Evolutionary conservation across 306 rosid genomes (phyloP), one percentile per base, ranked within the genome.

Genomic region (Cajanus cajan): DNA sequence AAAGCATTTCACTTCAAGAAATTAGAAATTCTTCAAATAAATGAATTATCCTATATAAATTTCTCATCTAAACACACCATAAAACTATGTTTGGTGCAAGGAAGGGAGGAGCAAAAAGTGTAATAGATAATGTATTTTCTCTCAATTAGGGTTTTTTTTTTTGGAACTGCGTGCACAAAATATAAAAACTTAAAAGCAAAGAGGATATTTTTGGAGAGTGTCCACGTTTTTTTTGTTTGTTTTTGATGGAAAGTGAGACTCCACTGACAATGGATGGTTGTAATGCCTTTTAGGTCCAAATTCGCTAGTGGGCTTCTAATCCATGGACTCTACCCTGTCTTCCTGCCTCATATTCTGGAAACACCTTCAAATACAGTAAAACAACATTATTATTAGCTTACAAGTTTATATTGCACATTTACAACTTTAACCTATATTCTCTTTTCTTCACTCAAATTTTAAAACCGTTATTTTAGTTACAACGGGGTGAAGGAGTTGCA

Each of bases 281-380:
- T 7, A 12, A 41, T 36, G 51, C 14, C 15, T 52, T 72, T 21
- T 34, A 54, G 65, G 66, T 54, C 78, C 78, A 73, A 22, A 25
- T 39, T 73, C n/a, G 14, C 24, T 12, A 22, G 67, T 74, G 78
- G 78, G 78, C 69, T 59, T 74, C 24, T 22, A 57, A 55, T 57
- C 50, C 68, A 57, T 73, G 22, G 7, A 22, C 8, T n/a, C n/a
- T 0, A 71, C 44, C 4, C 6, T 22, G 7, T 43, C 21, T 4
- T 59, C 0, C 0, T 59, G 40, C 66, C 33, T 28, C 66, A 3
- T 61, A 5, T 61, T 61, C 28, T 3, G 41, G 40, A 61, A 61
- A 58, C 2, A 9, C 62, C 45, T n/a, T 33, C 1, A 4, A 9
- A n/a, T 8, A 47, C 31, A 48, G n/a, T 62, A 7, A 12, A 24